Evolutionary conservation across 1,284 basidiomycete genomes (phyloP).

Genomic region (Afroboletus lepidellus): DNA sequence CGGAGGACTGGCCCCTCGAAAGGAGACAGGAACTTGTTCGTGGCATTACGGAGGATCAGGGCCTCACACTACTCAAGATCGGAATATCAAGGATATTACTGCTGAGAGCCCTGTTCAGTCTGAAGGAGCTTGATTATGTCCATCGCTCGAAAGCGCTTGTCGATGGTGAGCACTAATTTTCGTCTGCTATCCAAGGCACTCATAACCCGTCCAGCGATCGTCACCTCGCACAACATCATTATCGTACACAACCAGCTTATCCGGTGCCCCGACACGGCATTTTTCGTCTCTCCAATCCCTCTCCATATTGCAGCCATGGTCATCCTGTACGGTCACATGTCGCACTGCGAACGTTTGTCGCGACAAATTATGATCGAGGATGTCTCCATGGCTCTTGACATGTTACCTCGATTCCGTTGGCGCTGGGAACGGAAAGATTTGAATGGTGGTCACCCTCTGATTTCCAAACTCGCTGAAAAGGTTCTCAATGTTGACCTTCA

Average conservation of each 20-base stretch:
- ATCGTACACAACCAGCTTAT: slow-evolving; percentile 78
- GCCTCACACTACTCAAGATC: slow-evolving; percentile 75
- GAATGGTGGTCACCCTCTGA: slow-evolving; percentile 75
- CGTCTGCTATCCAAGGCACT: slow-evolving; percentile 1
- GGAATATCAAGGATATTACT: slow-evolving; percentile 76
- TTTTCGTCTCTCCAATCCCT: slow-evolving; percentile 82
- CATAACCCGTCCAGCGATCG: slow-evolving; percentile 54
- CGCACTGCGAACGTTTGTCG: slow-evolving; percentile 62
- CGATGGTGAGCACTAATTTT: slow-evolving; percentile 53
- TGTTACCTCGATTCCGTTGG: slow-evolving; percentile 83
- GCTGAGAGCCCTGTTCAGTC: slow-evolving; percentile 71
- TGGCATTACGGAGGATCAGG: slow-evolving; percentile 73
- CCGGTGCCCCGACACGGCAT: slow-evolving; percentile 76
- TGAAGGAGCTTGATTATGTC: slow-evolving; percentile 61
- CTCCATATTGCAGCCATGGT: slow-evolving; percentile 86
- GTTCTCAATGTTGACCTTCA: slow-evolving; percentile 69
- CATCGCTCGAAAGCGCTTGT: slow-evolving; percentile 66
- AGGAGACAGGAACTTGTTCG: slow-evolving; percentile 63
- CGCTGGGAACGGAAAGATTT: slow-evolving; percentile 81
- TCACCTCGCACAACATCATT: slow-evolving; percentile 81
- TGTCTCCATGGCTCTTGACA: slow-evolving; percentile 78
- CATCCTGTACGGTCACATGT: slow-evolving; percentile 80
- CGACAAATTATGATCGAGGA: slow-evolving; percentile 69
- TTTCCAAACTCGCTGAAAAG: slow-evolving; percentile 72
- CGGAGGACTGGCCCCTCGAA: slow-evolving; percentile 66